phyloP scores from a whole-genome alignment of 306 rosid species.

The Begonia peltatifolia region DNA sequence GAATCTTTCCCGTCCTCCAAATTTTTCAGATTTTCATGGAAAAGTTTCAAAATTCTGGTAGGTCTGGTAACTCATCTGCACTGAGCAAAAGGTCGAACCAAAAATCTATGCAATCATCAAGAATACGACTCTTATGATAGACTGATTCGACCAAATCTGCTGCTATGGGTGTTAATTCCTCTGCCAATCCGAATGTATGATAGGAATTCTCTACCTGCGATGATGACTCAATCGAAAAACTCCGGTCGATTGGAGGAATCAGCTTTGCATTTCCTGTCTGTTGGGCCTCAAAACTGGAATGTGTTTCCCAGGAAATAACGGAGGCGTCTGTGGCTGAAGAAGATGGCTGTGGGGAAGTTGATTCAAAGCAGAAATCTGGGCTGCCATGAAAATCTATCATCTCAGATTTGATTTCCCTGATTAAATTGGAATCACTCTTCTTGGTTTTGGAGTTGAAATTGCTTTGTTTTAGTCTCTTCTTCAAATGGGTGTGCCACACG shows the following conservation, averaged over 20 bases:
- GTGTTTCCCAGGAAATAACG: conserved; percentile 2
- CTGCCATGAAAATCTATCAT: no score
- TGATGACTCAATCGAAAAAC: conserved; percentile 56
- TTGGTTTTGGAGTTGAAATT: not conserved
- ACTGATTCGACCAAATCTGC: conserved; percentile 2
- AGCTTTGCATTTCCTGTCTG: conserved; percentile 20
- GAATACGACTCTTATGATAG: not conserved
- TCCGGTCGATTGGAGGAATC: conserved; percentile 39
- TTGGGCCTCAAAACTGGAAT: conserved; percentile 19
- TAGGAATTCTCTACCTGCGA: conserved; percentile 10
- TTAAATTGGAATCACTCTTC: no score
- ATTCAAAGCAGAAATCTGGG: not conserved
- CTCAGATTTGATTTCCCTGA: no score
- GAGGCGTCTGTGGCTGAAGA: conserved; percentile 22
- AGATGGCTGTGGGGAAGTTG: conserved; percentile 18
- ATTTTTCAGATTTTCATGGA: no score
- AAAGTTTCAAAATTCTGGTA: conserved; percentile 36
- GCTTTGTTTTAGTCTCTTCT: conserved; percentile 39
- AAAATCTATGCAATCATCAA: conserved; percentile 62
- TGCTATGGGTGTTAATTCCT: conserved; percentile 14
- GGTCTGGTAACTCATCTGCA: conserved; percentile 34
- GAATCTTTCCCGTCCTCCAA: no score
- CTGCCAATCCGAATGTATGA: not conserved
- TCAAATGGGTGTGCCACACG: conserved; percentile 96
- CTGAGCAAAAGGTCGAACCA: conserved; percentile 60